Evolutionary conservation across 345 rosid species (phyloP).

Genomic region (Camelina laxa): DNA sequence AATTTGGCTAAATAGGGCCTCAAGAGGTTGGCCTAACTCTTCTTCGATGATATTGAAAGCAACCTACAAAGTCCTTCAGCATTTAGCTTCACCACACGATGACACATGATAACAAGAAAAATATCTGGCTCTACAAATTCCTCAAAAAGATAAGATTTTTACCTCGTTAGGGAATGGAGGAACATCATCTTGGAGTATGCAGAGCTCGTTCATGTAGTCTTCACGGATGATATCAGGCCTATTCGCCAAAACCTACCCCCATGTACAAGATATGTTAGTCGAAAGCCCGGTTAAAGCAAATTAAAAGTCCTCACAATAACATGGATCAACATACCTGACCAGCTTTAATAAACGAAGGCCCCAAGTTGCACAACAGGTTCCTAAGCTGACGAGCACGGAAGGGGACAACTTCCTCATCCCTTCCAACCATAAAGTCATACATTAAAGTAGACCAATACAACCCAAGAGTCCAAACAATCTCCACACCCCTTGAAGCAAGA

Average conservation of each 20-base stretch:
- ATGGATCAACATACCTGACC: slow-evolving; percentile 70
- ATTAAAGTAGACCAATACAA: slow-evolving; percentile 80
- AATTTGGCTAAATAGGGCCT: slow-evolving; percentile 84
- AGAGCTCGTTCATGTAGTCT: slow-evolving; percentile 97
- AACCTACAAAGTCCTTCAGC: slow-evolving; percentile 55
- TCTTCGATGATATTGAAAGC: slow-evolving; percentile 93
- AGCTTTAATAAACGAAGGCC: slow-evolving; percentile 97
- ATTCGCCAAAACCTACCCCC: slow-evolving; percentile 80
- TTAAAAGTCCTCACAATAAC: background rate
- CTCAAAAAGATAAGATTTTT: slow-evolving; percentile 12
- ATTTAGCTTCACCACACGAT: slow-evolving; percentile 32
- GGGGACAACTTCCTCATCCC: slow-evolving; percentile 90
- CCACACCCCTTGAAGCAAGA: slow-evolving; percentile 73
- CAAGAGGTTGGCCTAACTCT: slow-evolving; percentile 90
- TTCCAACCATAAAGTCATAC: slow-evolving; percentile 88
- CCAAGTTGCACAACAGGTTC: slow-evolving; percentile 88
- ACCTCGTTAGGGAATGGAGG: slow-evolving; percentile 97
- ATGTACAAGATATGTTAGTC: slow-evolving; percentile 11
- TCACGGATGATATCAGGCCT: slow-evolving; percentile 96
- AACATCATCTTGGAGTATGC: slow-evolving; percentile 97
- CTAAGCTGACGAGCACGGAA: slow-evolving; percentile 94
- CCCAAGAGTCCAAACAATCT: slow-evolving; percentile 94
- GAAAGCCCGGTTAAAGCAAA: slow-evolving; percentile 1
- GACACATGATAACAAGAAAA: slow-evolving; percentile 21
- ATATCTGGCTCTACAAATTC: background rate